Conservation (phyloP, 441 rosid species). For the Brassica hybrid region DNA sequence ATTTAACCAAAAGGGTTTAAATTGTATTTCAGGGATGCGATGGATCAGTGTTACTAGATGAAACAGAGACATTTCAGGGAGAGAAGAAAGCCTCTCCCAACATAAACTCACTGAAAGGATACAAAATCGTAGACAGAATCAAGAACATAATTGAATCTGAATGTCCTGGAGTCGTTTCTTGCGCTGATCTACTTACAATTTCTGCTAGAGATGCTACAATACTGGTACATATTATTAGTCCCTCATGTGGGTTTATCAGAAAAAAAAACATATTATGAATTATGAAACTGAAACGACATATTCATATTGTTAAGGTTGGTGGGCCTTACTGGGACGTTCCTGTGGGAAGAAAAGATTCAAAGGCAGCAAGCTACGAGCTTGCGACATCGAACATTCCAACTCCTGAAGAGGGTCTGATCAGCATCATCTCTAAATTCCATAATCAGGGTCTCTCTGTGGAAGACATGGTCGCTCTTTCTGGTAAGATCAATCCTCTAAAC, state of each 20-base stretch:
- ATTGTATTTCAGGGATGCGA: constrained; percentile 77
- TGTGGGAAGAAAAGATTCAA: constrained; percentile 73
- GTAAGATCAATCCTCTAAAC: constrained; percentile 35
- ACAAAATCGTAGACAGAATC: constrained; percentile 69
- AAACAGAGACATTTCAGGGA: constrained; percentile 64
- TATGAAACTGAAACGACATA: too few relatives aligned
- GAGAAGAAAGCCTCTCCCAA: constrained; percentile 77
- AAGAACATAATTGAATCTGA: too few relatives aligned
- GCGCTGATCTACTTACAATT: constrained; percentile 89
- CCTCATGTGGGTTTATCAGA: too few relatives aligned
- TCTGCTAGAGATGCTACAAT: constrained; percentile 91
- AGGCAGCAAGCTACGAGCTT: constrained; percentile 51
- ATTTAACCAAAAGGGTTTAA: background rate
- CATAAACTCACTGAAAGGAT: constrained; percentile 65
- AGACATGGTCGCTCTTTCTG: constrained; percentile 71
- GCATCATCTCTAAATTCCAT: constrained; percentile 57
- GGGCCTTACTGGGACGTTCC: constrained; percentile 85
- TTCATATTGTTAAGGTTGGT: constrained; percentile 50
- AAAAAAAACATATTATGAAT: background rate
- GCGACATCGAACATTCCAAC: constrained; percentile 50
- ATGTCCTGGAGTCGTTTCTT: constrained; percentile 87
- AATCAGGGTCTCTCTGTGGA: constrained; percentile 68
- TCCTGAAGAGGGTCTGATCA: constrained; percentile 56
- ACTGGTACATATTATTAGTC: constrained; percentile 53
- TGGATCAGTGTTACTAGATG: constrained; percentile 84